Conservation (phyloP, 1,284 basidiomycete species). For the Sutorius eximius region DNA sequence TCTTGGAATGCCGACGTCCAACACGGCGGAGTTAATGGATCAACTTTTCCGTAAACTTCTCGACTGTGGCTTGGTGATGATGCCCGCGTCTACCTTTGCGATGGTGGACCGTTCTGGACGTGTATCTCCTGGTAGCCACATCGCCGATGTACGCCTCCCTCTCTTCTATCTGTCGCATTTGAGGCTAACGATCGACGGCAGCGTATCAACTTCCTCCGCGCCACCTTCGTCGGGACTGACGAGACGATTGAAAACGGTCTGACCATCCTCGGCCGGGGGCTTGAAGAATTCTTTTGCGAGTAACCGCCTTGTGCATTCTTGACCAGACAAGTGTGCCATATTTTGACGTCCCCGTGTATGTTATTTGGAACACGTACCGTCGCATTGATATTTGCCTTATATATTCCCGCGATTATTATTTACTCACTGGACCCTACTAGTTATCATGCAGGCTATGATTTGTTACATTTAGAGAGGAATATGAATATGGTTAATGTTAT, state of each 20-base stretch:
- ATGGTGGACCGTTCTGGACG: conserved; percentile 29
- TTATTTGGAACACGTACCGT: neutral
- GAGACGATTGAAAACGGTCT: conserved; percentile 33
- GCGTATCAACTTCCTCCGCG: conserved; percentile 35
- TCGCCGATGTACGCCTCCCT: conserved; percentile 26
- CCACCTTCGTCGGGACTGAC: conserved; percentile 35
- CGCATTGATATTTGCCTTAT: neutral
- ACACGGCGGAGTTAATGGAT: conserved; percentile 37
- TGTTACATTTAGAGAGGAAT: too few relatives aligned
- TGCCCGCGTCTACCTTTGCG: conserved; percentile 38
- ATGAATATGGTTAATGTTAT: neutral
- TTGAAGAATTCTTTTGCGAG: conserved; percentile 31
- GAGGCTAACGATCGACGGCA: conserved; percentile 6
- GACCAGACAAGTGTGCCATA: too few relatives aligned
- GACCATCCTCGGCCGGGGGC: conserved; percentile 25
- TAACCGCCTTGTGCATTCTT: conserved; percentile 4
- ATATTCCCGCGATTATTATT: neutral
- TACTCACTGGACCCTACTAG: neutral
- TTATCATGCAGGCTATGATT: neutral
- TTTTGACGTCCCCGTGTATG: neutral
- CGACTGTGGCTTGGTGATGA: conserved; percentile 33
- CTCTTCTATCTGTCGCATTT: neutral
- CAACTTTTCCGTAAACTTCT: conserved; percentile 35
- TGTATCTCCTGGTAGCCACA: conserved; percentile 17
- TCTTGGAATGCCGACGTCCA: conserved; percentile 23